Base-by-base conservation (phyloP, 805 yeast genomes). In the Myxozyma neotropica region DNA sequence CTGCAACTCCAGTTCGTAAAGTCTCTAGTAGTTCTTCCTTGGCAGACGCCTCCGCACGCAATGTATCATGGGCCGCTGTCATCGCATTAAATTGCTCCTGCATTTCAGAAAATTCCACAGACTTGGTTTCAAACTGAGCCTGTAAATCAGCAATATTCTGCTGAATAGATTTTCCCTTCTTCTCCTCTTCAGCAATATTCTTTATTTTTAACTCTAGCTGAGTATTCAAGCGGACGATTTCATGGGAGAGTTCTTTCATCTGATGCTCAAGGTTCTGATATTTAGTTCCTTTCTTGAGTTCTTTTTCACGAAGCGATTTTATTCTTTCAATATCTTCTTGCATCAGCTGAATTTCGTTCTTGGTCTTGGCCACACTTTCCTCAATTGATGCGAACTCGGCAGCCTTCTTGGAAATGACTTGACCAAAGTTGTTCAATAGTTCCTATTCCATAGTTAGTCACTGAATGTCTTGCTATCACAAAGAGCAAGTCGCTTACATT, bases 1-100 rank as follows among this genome's bases (percentile, higher is more conserved):
- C 83, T 0, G 96, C 88, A n/a, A 92, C 85, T 68, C 97, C 97
- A 0, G 96, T 89, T 0, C 91, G 84, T 42, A 92, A 77, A 0
- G 95, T 86, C 0, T 94, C 87, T 8, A 89, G 74, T 10, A 92
- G 77, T 62, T 92, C 97, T 67, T 89, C 93, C 66, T 88, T 89
- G 59, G 77, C 80, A 35, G 77, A 75, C 48, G 81, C 77, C 13
- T 78, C 77, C 4, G 74, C 76, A 61, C 83, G 84, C 55, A 83
- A 64, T 0, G 70, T 69, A 1, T 73, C 75, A 23, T 87, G 74
- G n/a, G 74, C 69, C 0, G 68, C 70, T 50, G 82, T 83, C 10
- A 82, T 72, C 0, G 67, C 62, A 2, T 76, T 73, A 66, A 80
- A 83, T n/a, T 77, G 78, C 3, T 67, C 55, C 67, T 86, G 84